Evolutionary conservation across 208 protist species (phyloP), one percentile per base, ranked within the genome.

Genomic region (Wallacemonas sp.): DNA sequence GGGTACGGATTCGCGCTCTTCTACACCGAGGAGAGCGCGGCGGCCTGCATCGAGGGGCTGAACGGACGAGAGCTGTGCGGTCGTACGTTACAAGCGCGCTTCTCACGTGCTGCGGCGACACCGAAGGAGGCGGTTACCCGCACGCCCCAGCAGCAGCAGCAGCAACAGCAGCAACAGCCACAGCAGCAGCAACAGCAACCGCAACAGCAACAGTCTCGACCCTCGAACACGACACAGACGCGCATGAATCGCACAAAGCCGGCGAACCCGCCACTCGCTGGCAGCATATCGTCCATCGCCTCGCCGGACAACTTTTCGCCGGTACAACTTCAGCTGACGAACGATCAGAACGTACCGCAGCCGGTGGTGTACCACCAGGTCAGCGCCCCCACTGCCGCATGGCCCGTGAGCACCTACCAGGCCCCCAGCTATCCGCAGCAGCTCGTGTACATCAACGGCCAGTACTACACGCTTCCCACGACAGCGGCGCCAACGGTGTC

Each of bases 1-100:
- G 77, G 81, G 17, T 88, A 88, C 61, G 81, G 86, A 26, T 92
- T 92, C 47, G 81, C 76, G 19, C 78, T 92, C 44, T 92, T 87
- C 67, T 83, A 72, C 54, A 65, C 71, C 14, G 68, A 81, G 61
- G 79, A 48, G 43, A 72, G 63, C 62, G 86, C 86, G 14, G 56
- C 54, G 8, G 61, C 57, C 29, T 88, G 82, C 75, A 88, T 92
- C 34, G 43, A 67, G 49, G 62, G 44, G 2, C 54, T 88, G 27
- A 72, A 88, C 49, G 74, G 80, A 21, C 68, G 46, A 5, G 54
- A 52, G 44, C 34, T 87, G 16, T 54, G 60, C 36, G 77, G 74
- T 2, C 79, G 74, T 8, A 41, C 57, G 9, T 66, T 92, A 24
- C 75, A 88, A 55, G 81, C 77, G 6, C 84, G 84, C 6, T 79